These are phyloP conservation scores for Beauveria brongniartii DNA, from an alignment of 2,329 filamentous ascomycete genomes.

Conservation along the genomic window DNA sequence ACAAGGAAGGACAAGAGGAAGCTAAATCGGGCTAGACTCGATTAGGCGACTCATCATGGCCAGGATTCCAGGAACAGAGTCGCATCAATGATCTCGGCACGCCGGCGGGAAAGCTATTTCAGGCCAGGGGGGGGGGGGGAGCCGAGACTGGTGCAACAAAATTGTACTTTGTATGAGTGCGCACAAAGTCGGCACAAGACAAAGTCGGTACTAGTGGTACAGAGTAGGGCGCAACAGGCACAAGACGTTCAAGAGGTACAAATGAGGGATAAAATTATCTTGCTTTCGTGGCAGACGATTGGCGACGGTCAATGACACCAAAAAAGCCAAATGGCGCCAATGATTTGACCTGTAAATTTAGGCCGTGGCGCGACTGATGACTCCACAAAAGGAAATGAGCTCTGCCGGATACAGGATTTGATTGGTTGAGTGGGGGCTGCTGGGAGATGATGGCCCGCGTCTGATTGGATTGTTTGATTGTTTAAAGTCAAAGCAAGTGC, in stretches of 20 bases:
- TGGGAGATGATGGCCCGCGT: conserved; percentile 10
- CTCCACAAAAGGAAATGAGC: neutral
- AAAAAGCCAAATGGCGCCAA: too few species aligned
- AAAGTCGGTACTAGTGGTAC: neutral
- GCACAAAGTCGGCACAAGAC: neutral
- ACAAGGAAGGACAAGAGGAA: neutral
- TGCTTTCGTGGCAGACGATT: neutral
- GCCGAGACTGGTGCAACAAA: neutral
- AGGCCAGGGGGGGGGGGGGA: neutral
- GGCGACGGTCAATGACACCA: neutral
- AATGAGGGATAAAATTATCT: neutral
- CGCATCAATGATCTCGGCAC: neutral
- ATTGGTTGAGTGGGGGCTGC: neutral
- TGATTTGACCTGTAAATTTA: too few species aligned
- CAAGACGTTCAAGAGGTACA: neutral
- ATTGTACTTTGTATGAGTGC: neutral
- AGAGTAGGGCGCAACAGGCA: neutral
- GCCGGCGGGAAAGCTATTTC: neutral
- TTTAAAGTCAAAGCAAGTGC: neutral
- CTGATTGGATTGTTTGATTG: conserved; percentile 7
- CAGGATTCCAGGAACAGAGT: neutral
- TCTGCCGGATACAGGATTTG: neutral
- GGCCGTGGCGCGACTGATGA: neutral
- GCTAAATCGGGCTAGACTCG: neutral
- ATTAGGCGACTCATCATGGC: neutral